Base-by-base conservation (phyloP, 495 filamentous ascomycete genomes). In the Neurospora sp. region DNA sequence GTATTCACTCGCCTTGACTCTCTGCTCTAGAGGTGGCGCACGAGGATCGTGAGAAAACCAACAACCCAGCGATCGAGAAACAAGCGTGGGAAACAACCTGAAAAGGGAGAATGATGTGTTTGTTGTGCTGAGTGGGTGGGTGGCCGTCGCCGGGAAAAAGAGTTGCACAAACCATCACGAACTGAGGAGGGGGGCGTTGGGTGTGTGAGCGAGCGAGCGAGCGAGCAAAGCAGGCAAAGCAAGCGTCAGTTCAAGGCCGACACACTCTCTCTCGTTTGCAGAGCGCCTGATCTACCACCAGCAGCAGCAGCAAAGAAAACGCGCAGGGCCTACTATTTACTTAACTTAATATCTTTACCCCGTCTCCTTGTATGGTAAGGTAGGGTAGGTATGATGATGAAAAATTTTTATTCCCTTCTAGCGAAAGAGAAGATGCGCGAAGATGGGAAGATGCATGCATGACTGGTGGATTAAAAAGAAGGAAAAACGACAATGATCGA, bases 1-100 rank as follows among this genome's bases (percentile, higher is more conserved):
- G 95, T 98, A 77, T 98, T 97, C 81, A 98, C 95, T 72, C 88
- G 95, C 82, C 90, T 98, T 77, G 95, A 98, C 85, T 98, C 95
- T 22, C 85, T 97, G 69, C 90, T 98, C 79, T 97, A 87, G 53
- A 35, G 31, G 0, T 31, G 53, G 27, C 14, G 27, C 7, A 35
- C 27, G 27, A 35, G 53, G 2, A 35, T 35, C 14, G 14, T 61
- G 27, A 61, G 12, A 31, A 61, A 61, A 14, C 53, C 35, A 35
- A 61, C 27, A 31, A 16, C 27, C 53, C 27, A 61, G 53, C 53
- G 14, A 16, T 18, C 10, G 20, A 27, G 48, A 53, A 53, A 27
- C 20, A 53, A 14, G 48, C 20, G 20, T 61, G 53, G 27, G 53
- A 61, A 5, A 31, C 53, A 9, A 35, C 53, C 7, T 14, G 27